Conservation (phyloP, 2,329 filamentous ascomycete genomes). For the Zarea fungicola region DNA sequence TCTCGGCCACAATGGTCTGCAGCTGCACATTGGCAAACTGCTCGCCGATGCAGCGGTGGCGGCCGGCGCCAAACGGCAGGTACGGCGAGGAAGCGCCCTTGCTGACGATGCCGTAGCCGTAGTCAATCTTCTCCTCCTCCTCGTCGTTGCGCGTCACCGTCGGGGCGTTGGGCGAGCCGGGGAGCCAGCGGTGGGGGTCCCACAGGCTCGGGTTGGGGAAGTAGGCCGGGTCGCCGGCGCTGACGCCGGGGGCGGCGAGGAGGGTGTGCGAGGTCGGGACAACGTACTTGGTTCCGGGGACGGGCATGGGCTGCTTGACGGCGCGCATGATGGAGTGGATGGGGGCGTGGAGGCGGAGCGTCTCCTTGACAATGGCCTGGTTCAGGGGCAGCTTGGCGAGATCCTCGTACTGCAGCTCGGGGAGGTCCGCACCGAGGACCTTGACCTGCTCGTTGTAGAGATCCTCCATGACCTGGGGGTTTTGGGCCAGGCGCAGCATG, state of each 20-base stretch:
- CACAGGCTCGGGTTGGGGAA: slow-evolving; percentile 80
- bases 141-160: slow-evolving; percentile 42
- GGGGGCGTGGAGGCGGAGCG: slow-evolving; percentile 81
- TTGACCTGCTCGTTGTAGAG: slow-evolving; percentile 76
- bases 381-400: slow-evolving; percentile 76
- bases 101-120: slow-evolving; percentile 87
- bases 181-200: slow-evolving; percentile 90
- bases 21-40: slow-evolving; percentile 93
- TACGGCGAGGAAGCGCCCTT: slow-evolving; percentile 89
- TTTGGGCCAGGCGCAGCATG: slow-evolving; percentile 70
- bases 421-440: slow-evolving; percentile 68
- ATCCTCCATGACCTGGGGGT: slow-evolving; percentile 73
- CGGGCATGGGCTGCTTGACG: slow-evolving; percentile 80
- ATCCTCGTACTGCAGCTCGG: slow-evolving; percentile 69
- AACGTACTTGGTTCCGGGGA: slow-evolving; percentile 76
- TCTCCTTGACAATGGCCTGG: slow-evolving; percentile 83
- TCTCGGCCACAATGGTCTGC: slow-evolving; percentile 72
- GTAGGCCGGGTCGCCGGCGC: slow-evolving; percentile 63
- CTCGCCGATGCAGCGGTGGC: slow-evolving; percentile 93
- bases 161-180: slow-evolving; percentile 52
- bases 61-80: slow-evolving; percentile 86
- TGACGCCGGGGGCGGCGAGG: slow-evolving; percentile 79
- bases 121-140: slow-evolving; percentile 77
- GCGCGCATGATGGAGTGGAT: slow-evolving; percentile 94
- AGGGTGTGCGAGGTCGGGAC: slow-evolving; percentile 77